Conservation (phyloP, 805 yeast species). For the Naumovozyma dairenensis region DNA sequence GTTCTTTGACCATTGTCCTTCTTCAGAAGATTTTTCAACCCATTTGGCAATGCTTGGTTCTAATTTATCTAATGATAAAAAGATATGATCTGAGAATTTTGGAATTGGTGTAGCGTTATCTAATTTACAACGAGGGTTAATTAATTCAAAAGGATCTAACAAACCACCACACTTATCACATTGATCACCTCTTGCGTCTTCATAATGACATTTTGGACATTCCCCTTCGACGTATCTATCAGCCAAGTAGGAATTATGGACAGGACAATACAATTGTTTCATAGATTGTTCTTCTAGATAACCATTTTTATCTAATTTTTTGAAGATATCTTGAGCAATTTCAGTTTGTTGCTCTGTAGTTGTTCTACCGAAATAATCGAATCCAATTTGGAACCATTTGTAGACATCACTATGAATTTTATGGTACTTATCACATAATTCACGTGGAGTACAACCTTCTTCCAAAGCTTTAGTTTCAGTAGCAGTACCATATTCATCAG, state of each 20-base stretch:
- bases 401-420: constrained; percentile 80
- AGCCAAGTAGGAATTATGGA: constrained; percentile 84
- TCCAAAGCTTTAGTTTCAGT: constrained; percentile 97
- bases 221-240: constrained; percentile 96
- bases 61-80: constrained; percentile 71
- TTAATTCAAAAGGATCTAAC: constrained; percentile 84
- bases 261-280: constrained; percentile 85
- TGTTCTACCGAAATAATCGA: constrained; percentile 94
- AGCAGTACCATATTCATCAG: constrained; percentile 99
- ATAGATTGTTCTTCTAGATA: constrained; percentile 77
- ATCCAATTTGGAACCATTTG: constrained; percentile 93
- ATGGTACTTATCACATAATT: constrained; percentile 86
- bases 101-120: constrained; percentile 77
- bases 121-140: constrained; percentile 90
- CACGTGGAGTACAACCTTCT: constrained; percentile 79
- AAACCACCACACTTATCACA: constrained; percentile 93
- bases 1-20: constrained; percentile 89
- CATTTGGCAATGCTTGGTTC: constrained; percentile 68
- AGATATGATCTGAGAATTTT: constrained; percentile 75
- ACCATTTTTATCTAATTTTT: constrained; percentile 64
- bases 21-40: constrained; percentile 55
- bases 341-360: constrained; percentile 86
- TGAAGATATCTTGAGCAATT: constrained; percentile 89
- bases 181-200: constrained; percentile 98
- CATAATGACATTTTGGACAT: constrained; percentile 90